A percentile compares a stretch with the other conserved stretches of the same genome.
These are phyloP conservation scores for Papiliotrema laurentii DNA, from an alignment of 1,284 basidiomycete species.

Conservation along the genomic window DNA sequence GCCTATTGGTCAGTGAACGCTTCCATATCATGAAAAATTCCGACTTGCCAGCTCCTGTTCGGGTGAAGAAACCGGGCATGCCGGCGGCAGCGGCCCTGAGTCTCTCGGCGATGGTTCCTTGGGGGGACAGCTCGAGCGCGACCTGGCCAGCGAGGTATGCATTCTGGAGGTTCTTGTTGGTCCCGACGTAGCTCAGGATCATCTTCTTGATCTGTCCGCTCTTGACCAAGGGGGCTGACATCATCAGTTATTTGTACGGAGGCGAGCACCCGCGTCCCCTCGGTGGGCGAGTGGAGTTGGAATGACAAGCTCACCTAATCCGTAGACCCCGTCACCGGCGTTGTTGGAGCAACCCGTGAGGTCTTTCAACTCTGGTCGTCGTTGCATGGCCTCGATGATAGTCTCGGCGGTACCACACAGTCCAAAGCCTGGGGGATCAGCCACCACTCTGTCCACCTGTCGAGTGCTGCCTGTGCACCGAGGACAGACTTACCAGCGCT, in stretches of 20 bases:
- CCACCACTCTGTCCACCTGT: not conserved
- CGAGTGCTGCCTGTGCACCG: not conserved
- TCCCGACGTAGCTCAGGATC: constrained; percentile 80
- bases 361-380: constrained; percentile 64
- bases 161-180: constrained; percentile 51
- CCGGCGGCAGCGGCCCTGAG: constrained; percentile 88
- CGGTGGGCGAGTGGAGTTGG: no score
- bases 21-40: not conserved
- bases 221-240: constrained; percentile 68
- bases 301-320: constrained; percentile 61
- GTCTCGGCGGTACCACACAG: constrained; percentile 60
- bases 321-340: constrained; percentile 68
- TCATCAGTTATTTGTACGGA: not conserved
- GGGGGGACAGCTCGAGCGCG: constrained; percentile 80
- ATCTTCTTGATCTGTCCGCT: constrained; percentile 70
- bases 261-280: not conserved
- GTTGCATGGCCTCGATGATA: constrained; percentile 71
- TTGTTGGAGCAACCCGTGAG: constrained; percentile 88
- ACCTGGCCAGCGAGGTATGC: constrained; percentile 77
- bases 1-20: constrained; percentile 23
- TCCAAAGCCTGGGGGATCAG: constrained; percentile 34
- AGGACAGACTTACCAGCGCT: constrained; percentile 61
- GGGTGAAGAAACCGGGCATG: constrained; percentile 93
- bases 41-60: constrained; percentile 69
- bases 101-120: constrained; percentile 88